A percentile compares a stretch with the other conserved stretches of the same genome.
Evolutionary conservation across 306 rosid species (phyloP).

Genomic region (Canavalia ensiformis): DNA sequence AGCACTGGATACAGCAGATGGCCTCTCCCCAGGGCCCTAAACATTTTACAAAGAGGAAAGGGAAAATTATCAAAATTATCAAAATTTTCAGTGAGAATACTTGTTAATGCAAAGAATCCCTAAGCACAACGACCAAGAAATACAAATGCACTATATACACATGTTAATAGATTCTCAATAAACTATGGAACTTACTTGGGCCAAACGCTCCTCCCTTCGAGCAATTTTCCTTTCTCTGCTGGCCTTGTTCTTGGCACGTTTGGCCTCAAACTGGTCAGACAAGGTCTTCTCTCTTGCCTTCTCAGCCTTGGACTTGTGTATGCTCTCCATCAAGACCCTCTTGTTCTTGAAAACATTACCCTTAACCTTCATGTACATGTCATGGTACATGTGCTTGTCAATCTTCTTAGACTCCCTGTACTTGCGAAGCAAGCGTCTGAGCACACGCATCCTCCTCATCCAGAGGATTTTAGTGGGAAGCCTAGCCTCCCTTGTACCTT

Average conservation of each 20-base stretch:
- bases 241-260: constrained; percentile 97
- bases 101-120: neutral
- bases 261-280: constrained; percentile 94
- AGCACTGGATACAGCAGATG: constrained; percentile 52
- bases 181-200: constrained; percentile 60
- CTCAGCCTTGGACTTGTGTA: constrained; percentile 96
- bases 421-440: constrained; percentile 96
- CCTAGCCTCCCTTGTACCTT: constrained; percentile 99
- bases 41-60: neutral
- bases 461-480: constrained; percentile 92
- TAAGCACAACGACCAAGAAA: neutral
- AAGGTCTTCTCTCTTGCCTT: constrained; percentile 97
- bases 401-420: constrained; percentile 91
- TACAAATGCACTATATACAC: neutral
- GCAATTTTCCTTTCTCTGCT: constrained; percentile 90
- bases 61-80: constrained; percentile 8
- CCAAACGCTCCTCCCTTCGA: constrained; percentile 93
- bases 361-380: constrained; percentile 98
- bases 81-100: neutral
- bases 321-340: constrained; percentile 97
- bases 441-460: constrained; percentile 99
- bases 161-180: neutral
- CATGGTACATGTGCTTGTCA: constrained; percentile 98
- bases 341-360: constrained; percentile 98
- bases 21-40: constrained; percentile 88